phyloP scores from a whole-genome alignment of 257 asterid species.

The Echium plantagineum region DNA sequence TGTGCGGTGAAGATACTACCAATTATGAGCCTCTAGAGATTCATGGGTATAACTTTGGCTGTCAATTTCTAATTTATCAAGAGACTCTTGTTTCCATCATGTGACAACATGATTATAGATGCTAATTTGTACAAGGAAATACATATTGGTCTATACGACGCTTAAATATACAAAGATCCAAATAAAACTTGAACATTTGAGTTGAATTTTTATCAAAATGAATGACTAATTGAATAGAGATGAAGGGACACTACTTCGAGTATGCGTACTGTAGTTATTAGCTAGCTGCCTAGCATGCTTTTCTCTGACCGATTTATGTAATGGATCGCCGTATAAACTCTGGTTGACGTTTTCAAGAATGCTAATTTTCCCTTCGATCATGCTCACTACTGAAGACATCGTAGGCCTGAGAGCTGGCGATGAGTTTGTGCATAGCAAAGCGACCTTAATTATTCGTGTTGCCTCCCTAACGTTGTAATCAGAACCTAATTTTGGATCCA shows the following conservation, averaged over 20 bases:
- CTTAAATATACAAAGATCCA: too few species aligned
- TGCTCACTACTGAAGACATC: slow-evolving; percentile 7
- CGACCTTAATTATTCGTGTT: slow-evolving; percentile 3
- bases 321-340: neutral
- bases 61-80: too few species aligned
- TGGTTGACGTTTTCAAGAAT: neutral
- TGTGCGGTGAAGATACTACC: too few species aligned
- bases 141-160: too few species aligned
- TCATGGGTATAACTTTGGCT: too few species aligned
- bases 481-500: slow-evolving; percentile 7
- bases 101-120: too few species aligned
- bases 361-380: slow-evolving; percentile 5
- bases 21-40: too few species aligned
- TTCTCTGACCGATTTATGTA: neutral
- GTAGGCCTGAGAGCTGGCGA: slow-evolving; percentile 9
- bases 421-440: slow-evolving; percentile 1
- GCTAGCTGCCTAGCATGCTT: neutral
- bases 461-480: slow-evolving; percentile 6
- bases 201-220: too few species aligned
- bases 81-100: too few species aligned
- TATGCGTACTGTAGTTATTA: neutral
- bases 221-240: neutral
- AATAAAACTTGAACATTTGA: too few species aligned
- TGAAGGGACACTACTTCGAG: neutral
- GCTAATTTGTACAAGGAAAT: too few species aligned